phyloP scores from a whole-genome alignment of 106 monocot genomes.

The Dendrobium chrysotoxum region DNA sequence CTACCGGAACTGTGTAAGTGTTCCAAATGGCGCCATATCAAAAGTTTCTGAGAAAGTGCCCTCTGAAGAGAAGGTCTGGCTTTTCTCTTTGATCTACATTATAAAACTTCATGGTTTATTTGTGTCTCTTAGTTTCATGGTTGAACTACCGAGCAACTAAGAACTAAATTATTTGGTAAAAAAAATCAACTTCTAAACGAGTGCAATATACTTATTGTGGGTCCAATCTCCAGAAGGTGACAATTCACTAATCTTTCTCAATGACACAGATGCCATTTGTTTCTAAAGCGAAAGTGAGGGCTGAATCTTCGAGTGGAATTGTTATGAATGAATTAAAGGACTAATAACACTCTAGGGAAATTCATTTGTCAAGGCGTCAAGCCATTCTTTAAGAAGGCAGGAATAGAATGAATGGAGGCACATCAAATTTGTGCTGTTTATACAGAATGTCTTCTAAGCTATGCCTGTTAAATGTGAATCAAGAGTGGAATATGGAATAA shows the following conservation, averaged over 20 bases:
- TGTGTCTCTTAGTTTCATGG: not conserved
- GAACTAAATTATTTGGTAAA: not conserved
- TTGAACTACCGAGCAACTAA: not conserved
- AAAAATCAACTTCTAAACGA: not conserved
- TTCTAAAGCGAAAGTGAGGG: not conserved
- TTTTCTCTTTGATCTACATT: not conserved
- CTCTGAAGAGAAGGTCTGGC: constrained; percentile 33
- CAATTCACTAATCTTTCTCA: not conserved
- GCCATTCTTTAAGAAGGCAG: not conserved
- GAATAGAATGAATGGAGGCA: not conserved
- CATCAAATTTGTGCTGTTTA: not conserved
- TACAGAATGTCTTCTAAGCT: not conserved
- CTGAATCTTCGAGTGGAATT: not conserved
- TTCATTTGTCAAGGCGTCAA: not conserved
- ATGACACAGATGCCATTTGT: not conserved
- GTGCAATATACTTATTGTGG: not conserved
- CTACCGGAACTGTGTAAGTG: constrained; percentile 67
- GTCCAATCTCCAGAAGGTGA: not conserved
- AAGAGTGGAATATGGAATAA: not conserved
- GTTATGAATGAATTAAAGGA: not conserved
- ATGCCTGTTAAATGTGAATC: not conserved
- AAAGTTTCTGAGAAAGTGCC: constrained; percentile 39
- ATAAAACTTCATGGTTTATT: not conserved
- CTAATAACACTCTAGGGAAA: not conserved
- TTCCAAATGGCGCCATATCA: constrained; percentile 69